These are phyloP conservation scores for Plasmodium malariae DNA, from an alignment of 169 alveolate genomes.

Conservation along the genomic window DNA sequence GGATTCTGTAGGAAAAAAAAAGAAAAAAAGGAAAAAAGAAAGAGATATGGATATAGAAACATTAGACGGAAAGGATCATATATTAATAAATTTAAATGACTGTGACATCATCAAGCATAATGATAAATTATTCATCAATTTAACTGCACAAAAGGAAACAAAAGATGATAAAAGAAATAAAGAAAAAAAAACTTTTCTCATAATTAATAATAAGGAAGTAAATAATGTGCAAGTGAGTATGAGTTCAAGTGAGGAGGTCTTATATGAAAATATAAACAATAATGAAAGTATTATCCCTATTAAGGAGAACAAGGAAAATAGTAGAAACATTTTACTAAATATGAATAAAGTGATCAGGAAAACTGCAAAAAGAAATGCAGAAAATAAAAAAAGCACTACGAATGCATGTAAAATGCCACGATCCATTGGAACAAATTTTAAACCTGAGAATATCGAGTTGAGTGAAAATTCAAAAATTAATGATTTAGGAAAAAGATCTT, in stretches of 20 bases:
- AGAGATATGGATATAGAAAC: conserved; percentile 3
- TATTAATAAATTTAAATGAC: conserved; percentile 49
- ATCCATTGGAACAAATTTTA: conserved; percentile 1
- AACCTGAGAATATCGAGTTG: neutral
- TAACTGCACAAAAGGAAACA: conserved; percentile 16
- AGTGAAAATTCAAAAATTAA: conserved; percentile 12
- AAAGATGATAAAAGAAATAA: conserved; percentile 3
- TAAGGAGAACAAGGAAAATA: conserved; percentile 1
- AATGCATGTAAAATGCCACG: conserved; percentile 6
- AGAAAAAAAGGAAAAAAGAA: conserved; percentile 14
- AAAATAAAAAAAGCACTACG: conserved; percentile 13
- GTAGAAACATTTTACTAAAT: neutral
- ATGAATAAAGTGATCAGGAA: conserved; percentile 13
- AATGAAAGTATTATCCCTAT: neutral
- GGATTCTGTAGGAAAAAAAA: neutral
- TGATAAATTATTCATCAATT: conserved; percentile 56
- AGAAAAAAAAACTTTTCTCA: conserved; percentile 13
- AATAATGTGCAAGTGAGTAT: conserved; percentile 1
- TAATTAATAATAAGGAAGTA: conserved; percentile 5
- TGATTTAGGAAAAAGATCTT: neutral
- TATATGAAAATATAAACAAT: conserved; percentile 9
- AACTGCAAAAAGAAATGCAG: conserved; percentile 6
- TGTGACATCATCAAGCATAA: conserved; percentile 51
- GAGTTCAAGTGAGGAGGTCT: neutral
- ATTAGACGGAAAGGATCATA: conserved; percentile 39